Evolutionary conservation across 441 rosid species (phyloP), one percentile per base, ranked within the genome.

Genomic region (Populus hybrid): DNA sequence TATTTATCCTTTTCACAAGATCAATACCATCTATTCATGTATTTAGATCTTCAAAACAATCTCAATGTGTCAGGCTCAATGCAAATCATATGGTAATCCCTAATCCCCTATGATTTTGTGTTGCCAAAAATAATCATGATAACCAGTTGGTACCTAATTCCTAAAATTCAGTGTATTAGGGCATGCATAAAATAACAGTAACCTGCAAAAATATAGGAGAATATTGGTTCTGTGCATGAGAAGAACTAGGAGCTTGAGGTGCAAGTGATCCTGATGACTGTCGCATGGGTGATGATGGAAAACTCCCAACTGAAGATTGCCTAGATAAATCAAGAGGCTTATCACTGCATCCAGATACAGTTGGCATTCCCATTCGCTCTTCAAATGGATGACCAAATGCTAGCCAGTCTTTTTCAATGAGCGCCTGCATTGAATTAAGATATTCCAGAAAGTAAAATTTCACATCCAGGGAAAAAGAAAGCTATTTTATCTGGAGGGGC

Each of bases 151-250:
- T 59, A 68, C n/a, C n/a, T n/a, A n/a, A n/a, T 21, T 75, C 36
- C 72, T 69, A 29, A 68, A 36, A 74, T 74, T 69, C 64, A 64
- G 29, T 23, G 21, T 21, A 45, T 9, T 12, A 72, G 23, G 26
- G 26, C 33, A 42, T 38, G 21, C 20, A 65, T 56, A 24, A 59
- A 31, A 40, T 18, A 26, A 40, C 28, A 63, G 36, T 21, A 61
- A 92, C 99, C 99, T 97, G 99, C 89, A 93, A 88, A 86, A 97
- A 93, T 87, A 97, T 97, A 77, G 97, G 99, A 77, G 99, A 92
- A 86, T 86, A 92, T 74, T 93, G 87, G 89, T 90, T 93, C 78
- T 87, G 93, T 35, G 83, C 91, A 88, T 97, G 95, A 77, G 99
- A 86, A 71, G 94, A 77, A 88, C 83, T 88, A n/a, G 97, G 85